phyloP scores from a whole-genome alignment of 257 asterid species.

The Paraleonurus japonicus region DNA sequence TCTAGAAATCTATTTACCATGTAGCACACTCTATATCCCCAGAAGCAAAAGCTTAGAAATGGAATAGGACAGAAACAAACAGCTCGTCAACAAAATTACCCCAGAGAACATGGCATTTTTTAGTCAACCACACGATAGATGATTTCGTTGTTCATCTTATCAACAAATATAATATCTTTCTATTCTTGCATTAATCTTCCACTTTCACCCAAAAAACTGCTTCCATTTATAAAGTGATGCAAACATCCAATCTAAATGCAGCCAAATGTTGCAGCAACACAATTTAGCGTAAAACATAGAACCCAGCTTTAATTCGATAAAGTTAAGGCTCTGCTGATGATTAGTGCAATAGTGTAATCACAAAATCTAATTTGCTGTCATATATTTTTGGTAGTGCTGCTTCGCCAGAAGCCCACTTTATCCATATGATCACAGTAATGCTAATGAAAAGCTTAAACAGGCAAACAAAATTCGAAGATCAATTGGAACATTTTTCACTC shows the following conservation, averaged over 20 bases:
- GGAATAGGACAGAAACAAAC: background rate
- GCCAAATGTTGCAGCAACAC: conserved; percentile 4
- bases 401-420: background rate
- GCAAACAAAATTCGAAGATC: background rate
- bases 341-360: background rate
- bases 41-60: background rate
- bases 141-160: background rate
- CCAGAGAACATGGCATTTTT: background rate
- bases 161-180: background rate
- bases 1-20: conserved; percentile 5
- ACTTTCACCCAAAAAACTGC: background rate
- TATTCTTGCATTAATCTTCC: background rate
- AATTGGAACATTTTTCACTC: background rate
- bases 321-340: background rate
- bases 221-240: background rate
- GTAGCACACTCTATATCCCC: background rate
- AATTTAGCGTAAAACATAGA: background rate
- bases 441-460: conserved; percentile 4
- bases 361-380: background rate
- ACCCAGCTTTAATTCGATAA: background rate
- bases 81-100: background rate
- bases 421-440: background rate
- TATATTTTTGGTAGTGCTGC: background rate
- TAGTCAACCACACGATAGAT: background rate
- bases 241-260: background rate